Evolutionary conservation across 192 early-diverging fungal genomes (phyloP).

Genomic region (Backusella morwellensis): DNA sequence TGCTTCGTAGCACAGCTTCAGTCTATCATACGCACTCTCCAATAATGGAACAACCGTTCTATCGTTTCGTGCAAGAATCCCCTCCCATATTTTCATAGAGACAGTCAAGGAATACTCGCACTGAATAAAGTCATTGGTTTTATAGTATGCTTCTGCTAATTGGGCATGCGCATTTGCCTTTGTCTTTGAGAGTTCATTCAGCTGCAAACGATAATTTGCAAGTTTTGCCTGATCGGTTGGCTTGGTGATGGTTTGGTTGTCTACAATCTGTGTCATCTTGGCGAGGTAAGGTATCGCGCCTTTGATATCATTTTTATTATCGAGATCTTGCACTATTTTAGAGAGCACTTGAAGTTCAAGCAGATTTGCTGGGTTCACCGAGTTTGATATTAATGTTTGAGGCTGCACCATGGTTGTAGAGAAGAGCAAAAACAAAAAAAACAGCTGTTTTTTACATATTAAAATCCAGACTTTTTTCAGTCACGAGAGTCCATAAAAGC

Average conservation of each 20-base stretch:
- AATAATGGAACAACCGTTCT: neutral
- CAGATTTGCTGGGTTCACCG: slow-evolving; percentile 7
- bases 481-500: no score
- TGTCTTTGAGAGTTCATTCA: neutral
- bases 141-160: slow-evolving; percentile 16
- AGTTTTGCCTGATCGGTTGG: neutral
- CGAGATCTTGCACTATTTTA: slow-evolving; percentile 8
- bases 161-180: slow-evolving; percentile 22
- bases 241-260: slow-evolving; percentile 16
- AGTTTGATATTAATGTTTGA: neutral
- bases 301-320: slow-evolving; percentile 9
- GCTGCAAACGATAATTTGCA: neutral
- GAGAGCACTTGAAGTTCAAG: slow-evolving; percentile 12
- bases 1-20: no score
- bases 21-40: neutral
- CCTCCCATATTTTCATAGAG: slow-evolving; percentile 17
- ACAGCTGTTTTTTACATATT: no score
- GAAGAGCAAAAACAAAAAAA: neutral
- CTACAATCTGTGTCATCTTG: slow-evolving; percentile 23
- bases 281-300: slow-evolving; percentile 23
- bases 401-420: neutral
- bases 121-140: slow-evolving; percentile 8
- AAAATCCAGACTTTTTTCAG: neutral
- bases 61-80: neutral
- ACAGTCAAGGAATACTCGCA: slow-evolving; percentile 12